These are phyloP conservation scores for Bryum argenteum DNA, from an alignment of 225 moss, liverwort and hornwort species.

Conservation along the genomic window DNA sequence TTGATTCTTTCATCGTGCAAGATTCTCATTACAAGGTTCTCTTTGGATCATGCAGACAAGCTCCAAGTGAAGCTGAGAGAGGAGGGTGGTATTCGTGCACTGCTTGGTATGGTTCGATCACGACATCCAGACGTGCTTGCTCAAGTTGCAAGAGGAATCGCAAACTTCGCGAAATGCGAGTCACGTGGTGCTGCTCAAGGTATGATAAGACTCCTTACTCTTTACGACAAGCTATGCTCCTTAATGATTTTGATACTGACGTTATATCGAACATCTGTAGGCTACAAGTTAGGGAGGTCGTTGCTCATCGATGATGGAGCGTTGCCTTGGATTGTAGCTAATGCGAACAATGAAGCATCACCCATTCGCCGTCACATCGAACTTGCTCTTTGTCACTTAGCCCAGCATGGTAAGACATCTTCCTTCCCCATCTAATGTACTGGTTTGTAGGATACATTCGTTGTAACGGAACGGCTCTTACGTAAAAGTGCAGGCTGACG, in stretches of 20 bases:
- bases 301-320: constrained; percentile 96
- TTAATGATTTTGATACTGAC: constrained; percentile 11
- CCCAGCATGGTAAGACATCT: constrained; percentile 77
- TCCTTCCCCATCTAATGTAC: constrained; percentile 10
- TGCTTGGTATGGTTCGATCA: constrained; percentile 95
- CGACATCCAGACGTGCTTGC: constrained; percentile 93
- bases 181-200: constrained; percentile 91
- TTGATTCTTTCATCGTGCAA: no score
- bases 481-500: neutral
- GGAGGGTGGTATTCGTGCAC: constrained; percentile 91
- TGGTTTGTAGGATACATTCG: no score
- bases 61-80: constrained; percentile 88
- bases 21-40: neutral
- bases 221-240: constrained; percentile 1
- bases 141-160: constrained; percentile 93
- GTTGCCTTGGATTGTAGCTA: constrained; percentile 96
- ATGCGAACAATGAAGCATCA: constrained; percentile 96
- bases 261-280: constrained; percentile 33
- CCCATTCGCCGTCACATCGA: constrained; percentile 95
- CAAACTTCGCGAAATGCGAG: constrained; percentile 95
- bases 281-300: constrained; percentile 87
- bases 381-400: constrained; percentile 92
- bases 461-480: no score
- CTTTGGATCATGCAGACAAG: constrained; percentile 60
- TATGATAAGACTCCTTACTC: neutral